Evolutionary conservation across 2,329 filamentous ascomycete genomes (phyloP).

Genomic region (Xylaria sp.): DNA sequence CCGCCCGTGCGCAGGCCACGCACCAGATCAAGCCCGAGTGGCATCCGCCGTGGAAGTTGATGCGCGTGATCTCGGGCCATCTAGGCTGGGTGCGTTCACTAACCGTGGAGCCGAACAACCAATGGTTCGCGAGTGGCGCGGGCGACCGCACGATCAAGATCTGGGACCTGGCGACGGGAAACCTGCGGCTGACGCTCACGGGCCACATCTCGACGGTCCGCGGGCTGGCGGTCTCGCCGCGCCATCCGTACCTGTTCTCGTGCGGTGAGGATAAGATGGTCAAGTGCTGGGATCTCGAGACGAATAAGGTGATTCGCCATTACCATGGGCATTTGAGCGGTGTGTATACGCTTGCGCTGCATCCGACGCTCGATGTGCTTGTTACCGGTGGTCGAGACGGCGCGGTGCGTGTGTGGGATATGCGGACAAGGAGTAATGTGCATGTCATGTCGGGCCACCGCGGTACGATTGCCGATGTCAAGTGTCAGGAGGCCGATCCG

Average conservation of each 20-base stretch:
- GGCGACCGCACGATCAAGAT: conserved; percentile 98
- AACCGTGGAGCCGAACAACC: conserved; percentile 90
- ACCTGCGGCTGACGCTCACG: conserved; percentile 78
- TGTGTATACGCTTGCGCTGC: conserved; percentile 88
- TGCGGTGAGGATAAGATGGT: conserved; percentile 99
- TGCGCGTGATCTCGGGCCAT: conserved; percentile 95
- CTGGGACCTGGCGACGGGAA: conserved; percentile 89
- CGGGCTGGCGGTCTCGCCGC: conserved; percentile 83
- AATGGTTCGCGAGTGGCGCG: conserved; percentile 95
- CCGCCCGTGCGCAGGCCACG: conserved; percentile 35
- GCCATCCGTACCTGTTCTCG: conserved; percentile 95
- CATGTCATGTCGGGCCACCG: conserved; percentile 91
- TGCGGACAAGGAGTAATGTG: conserved; percentile 92
- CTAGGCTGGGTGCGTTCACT: conserved; percentile 88
- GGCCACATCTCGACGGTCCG: conserved; percentile 88
- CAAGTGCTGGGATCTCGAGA: conserved; percentile 98
- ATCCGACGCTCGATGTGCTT: conserved; percentile 89
- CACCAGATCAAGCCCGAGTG: conserved; percentile 72
- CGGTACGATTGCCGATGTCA: conserved; percentile 79
- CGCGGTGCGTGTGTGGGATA: conserved; percentile 95
- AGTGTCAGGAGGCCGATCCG: conserved; percentile 93
- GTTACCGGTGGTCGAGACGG: conserved; percentile 94
- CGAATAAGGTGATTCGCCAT: conserved; percentile 97
- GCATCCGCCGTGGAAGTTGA: conserved; percentile 98
- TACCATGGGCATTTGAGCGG: conserved; percentile 96